These are phyloP conservation scores for Pogostemon cablin DNA, from an alignment of 257 asterid species.

Conservation along the genomic window DNA sequence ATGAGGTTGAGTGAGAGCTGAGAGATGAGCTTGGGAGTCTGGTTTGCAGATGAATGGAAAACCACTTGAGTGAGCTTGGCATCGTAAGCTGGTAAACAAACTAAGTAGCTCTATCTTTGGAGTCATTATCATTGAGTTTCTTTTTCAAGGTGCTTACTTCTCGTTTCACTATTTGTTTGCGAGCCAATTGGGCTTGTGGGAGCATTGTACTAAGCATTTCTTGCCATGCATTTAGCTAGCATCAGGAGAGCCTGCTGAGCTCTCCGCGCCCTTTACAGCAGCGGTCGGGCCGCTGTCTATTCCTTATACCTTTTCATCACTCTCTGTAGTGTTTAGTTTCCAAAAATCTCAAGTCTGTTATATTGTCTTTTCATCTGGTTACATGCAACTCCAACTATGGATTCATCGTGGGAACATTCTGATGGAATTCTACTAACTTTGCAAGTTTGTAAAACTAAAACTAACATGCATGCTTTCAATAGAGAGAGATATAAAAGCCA, in stretches of 20 bases:
- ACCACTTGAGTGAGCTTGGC: slow-evolving; percentile 70
- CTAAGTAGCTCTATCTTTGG: slow-evolving; percentile 55
- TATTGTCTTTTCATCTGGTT: slow-evolving; percentile 57
- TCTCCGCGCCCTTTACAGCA: slow-evolving; percentile 87
- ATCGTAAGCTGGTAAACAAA: slow-evolving; percentile 71
- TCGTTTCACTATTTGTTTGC: slow-evolving; percentile 76
- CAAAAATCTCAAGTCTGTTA: neutral
- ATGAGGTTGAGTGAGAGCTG: slow-evolving; percentile 9
- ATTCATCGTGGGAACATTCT: slow-evolving; percentile 61
- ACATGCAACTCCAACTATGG: slow-evolving; percentile 76
- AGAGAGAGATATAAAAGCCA: too few relatives aligned
- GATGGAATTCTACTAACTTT: slow-evolving; percentile 72
- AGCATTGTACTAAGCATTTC: slow-evolving; percentile 75
- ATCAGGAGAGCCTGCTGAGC: slow-evolving; percentile 69
- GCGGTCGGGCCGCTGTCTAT: slow-evolving; percentile 85
- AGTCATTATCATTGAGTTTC: slow-evolving; percentile 61
- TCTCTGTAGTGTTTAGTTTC: too few relatives aligned
- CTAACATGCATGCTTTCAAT: too few relatives aligned
- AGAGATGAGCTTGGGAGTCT: slow-evolving; percentile 91
- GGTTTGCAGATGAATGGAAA: slow-evolving; percentile 88
- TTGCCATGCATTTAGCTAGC: slow-evolving; percentile 74
- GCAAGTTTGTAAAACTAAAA: slow-evolving; percentile 26
- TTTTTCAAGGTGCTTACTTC: slow-evolving; percentile 75
- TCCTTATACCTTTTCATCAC: slow-evolving; percentile 30
- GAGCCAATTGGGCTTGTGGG: slow-evolving; percentile 91